Evolutionary conservation across 768 basidiomycete species (phyloP).

Genomic region (Mycena amicta): DNA sequence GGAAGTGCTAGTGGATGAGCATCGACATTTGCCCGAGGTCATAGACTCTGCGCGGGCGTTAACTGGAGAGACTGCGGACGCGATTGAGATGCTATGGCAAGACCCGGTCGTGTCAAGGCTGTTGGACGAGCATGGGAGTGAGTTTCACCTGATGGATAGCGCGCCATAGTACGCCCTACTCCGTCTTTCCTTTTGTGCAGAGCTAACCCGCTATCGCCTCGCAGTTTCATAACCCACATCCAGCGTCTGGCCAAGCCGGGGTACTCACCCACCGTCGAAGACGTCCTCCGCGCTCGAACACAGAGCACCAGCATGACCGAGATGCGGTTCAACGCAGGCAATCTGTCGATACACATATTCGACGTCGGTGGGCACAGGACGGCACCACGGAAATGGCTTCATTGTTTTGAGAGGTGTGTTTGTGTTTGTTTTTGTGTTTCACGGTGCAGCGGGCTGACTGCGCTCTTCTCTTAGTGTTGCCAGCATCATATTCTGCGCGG

Average conservation of each 20-base stretch:
- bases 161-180: no score
- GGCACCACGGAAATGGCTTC: not conserved
- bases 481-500: no score
- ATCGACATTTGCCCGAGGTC: no score
- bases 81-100: slow-evolving; percentile 15
- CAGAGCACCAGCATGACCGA: not conserved
- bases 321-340: not conserved
- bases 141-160: slow-evolving; percentile 95
- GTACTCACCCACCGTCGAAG: slow-evolving; percentile 84
- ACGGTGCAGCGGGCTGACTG: no score
- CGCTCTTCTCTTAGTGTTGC: no score
- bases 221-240: slow-evolving; percentile 89
- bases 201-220: no score
- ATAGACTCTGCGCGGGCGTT: no score
- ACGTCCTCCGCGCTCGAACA: slow-evolving; percentile 74
- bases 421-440: no score
- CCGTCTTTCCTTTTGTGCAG: no score
- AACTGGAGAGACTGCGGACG: no score
- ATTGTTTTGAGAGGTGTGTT: not conserved
- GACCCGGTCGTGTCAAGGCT: no score
- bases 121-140: slow-evolving; percentile 60
- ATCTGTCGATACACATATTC: not conserved
- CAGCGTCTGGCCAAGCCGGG: slow-evolving; percentile 77
- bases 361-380: not conserved
- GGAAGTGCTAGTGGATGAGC: no score